A percentile compares a stretch with the other conserved stretches of the same genome.
phyloP scores from a whole-genome alignment of 225 moss, liverwort and hornwort genomes.

The Sphagnum tenellum region DNA sequence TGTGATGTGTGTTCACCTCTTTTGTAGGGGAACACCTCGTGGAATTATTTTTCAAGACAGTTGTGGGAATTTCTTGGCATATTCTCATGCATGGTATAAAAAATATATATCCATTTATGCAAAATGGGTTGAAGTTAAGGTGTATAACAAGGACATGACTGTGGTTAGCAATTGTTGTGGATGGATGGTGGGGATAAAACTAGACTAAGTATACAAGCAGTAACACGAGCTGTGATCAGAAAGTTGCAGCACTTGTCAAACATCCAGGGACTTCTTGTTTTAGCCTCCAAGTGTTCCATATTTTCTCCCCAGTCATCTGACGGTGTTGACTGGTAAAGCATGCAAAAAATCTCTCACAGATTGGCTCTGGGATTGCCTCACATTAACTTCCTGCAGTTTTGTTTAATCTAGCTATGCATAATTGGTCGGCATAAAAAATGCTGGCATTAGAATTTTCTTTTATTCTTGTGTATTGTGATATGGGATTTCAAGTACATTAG shows the following conservation, averaged over 20 bases:
- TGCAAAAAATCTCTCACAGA: background rate
- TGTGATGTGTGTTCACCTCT: too few relatives aligned
- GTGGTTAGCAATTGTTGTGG: background rate
- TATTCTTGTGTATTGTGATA: too few relatives aligned
- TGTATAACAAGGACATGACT: background rate
- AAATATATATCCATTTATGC: too few relatives aligned
- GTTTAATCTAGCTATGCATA: too few relatives aligned
- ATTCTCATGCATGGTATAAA: too few relatives aligned
- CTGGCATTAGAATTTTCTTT: too few relatives aligned
- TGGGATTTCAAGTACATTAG: too few relatives aligned
- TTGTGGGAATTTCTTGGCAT: too few relatives aligned
- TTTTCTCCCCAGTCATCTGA: slow-evolving; percentile 37
- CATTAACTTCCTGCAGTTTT: too few relatives aligned
- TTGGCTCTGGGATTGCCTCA: background rate
- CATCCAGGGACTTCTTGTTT: slow-evolving; percentile 37
- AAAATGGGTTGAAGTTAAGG: background rate
- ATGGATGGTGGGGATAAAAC: slow-evolving; percentile 6
- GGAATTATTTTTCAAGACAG: background rate
- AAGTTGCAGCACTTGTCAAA: slow-evolving; percentile 40
- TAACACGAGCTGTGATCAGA: slow-evolving; percentile 51
- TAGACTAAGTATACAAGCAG: slow-evolving; percentile 33
- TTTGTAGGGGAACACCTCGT: background rate
- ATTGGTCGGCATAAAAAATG: too few relatives aligned
- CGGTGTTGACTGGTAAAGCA: slow-evolving; percentile 33
- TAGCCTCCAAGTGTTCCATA: slow-evolving; percentile 48